These are phyloP conservation scores for Papiliotrema laurentii DNA, from an alignment of 1,284 basidiomycete genomes.

Conservation along the genomic window DNA sequence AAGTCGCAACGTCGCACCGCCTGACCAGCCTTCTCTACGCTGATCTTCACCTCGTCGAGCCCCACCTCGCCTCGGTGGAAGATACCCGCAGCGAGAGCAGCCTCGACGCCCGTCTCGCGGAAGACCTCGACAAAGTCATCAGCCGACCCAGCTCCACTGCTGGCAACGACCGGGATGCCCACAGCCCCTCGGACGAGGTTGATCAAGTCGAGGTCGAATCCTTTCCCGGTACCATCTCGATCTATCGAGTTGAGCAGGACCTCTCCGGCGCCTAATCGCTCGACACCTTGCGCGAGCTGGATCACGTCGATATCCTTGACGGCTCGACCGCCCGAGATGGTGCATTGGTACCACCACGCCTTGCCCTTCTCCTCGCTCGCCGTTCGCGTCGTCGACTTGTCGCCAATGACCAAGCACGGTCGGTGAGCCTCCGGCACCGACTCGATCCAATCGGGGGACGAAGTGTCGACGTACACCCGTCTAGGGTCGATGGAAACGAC, in stretches of 20 bases:
- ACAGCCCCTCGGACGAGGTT: conserved; percentile 70
- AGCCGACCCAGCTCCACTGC: conserved; percentile 79
- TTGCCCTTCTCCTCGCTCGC: conserved; percentile 61
- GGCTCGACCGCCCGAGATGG: conserved; percentile 89
- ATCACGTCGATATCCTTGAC: conserved; percentile 84
- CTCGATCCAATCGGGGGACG: conserved; percentile 57
- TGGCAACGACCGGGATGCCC: conserved; percentile 88
- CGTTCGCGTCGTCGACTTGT: conserved; percentile 52
- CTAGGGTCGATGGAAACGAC: conserved; percentile 97
- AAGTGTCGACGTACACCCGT: conserved; percentile 72
- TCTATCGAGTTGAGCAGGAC: conserved; percentile 96
- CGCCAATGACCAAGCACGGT: conserved; percentile 38
- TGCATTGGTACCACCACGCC: conserved; percentile 99
- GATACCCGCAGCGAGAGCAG: conserved; percentile 93
- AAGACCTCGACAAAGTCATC: conserved; percentile 88
- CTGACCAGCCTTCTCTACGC: conserved; percentile 55
- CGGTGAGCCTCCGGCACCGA: conserved; percentile 57
- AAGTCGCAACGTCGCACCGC: conserved; percentile 27
- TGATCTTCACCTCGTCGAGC: conserved; percentile 62
- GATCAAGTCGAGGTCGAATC: conserved; percentile 86
- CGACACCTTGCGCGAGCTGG: conserved; percentile 83
- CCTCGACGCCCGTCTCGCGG: conserved; percentile 71
- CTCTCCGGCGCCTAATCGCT: conserved; percentile 89
- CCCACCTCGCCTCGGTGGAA: conserved; percentile 88
- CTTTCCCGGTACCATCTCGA: conserved; percentile 86